Conservation (phyloP, 495 filamentous ascomycete species). For the Xylaria bambusicola region DNA sequence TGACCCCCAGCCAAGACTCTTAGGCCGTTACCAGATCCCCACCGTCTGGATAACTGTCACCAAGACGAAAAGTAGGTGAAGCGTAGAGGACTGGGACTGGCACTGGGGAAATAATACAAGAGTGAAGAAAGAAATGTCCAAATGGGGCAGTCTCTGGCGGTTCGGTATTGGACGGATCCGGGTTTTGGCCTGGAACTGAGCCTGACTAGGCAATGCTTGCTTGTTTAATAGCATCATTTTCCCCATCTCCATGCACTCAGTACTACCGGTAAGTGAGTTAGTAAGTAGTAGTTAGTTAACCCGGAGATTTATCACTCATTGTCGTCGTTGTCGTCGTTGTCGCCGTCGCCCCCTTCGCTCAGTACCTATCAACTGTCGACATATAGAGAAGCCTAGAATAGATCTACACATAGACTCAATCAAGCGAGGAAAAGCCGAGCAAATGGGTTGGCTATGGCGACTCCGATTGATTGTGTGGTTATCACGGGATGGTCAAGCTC, state of each 20-base stretch:
- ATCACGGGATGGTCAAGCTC: constrained; percentile 12
- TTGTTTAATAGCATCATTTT: too few relatives aligned
- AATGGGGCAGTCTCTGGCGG: too few relatives aligned
- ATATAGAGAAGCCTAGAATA: background rate
- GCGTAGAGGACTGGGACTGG: background rate
- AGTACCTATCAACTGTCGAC: constrained; percentile 11
- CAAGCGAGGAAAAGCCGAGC: background rate
- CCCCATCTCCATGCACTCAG: too few relatives aligned
- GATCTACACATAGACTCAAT: background rate
- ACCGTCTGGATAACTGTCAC: constrained; percentile 26
- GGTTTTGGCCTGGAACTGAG: too few relatives aligned
- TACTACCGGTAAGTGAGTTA: too few relatives aligned
- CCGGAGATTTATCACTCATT: too few relatives aligned
- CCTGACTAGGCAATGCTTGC: too few relatives aligned
- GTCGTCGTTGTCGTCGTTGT: too few relatives aligned
- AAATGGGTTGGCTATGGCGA: constrained; percentile 1
- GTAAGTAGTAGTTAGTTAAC: too few relatives aligned
- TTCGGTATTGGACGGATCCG: too few relatives aligned
- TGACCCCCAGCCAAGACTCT: constrained; percentile 35
- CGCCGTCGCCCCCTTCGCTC: background rate
- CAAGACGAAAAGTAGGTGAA: constrained; percentile 19
- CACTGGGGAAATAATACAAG: background rate
- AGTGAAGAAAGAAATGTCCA: background rate
- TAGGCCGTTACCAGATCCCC: constrained; percentile 23
- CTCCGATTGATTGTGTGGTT: background rate